Evolutionary conservation across 148 eudicot species (phyloP).

Genomic region (Dianthus caryophyllus): DNA sequence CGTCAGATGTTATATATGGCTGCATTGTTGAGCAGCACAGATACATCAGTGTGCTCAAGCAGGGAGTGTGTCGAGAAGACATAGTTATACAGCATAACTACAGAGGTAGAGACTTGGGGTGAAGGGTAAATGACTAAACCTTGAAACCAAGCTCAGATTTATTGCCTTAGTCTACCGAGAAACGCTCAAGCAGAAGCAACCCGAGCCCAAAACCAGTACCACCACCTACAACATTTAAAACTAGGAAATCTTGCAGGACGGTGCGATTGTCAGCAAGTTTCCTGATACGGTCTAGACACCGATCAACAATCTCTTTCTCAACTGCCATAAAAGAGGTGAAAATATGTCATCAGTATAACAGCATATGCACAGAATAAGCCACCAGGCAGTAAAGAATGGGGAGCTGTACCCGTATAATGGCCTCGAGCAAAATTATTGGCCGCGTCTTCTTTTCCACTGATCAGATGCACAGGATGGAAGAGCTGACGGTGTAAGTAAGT

Average conservation of each 20-base stretch:
- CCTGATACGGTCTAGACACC: constrained; percentile 50
- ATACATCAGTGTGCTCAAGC: constrained; percentile 40
- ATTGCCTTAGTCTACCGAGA: constrained; percentile 57
- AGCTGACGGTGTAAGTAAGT: constrained; percentile 56
- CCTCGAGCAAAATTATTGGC: constrained; percentile 64
- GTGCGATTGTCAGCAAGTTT: constrained; percentile 57
- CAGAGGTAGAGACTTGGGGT: constrained; percentile 64
- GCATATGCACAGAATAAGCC: background rate
- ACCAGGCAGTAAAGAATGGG: background rate
- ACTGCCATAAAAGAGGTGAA: constrained; percentile 31
- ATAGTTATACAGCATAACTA: constrained; percentile 41
- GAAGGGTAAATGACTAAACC: constrained; percentile 60
- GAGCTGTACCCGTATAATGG: constrained; percentile 43
- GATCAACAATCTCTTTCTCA: constrained; percentile 55
- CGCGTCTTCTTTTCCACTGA: constrained; percentile 56
- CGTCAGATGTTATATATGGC: constrained; percentile 47
- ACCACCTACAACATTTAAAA: constrained; percentile 60
- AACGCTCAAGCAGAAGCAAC: constrained; percentile 49
- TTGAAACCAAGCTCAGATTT: constrained; percentile 57
- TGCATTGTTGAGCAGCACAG: constrained; percentile 36
- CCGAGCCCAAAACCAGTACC: constrained; percentile 65
- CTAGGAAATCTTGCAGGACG: constrained; percentile 52
- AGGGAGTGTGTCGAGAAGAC: constrained; percentile 41
- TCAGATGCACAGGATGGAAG: constrained; percentile 58
- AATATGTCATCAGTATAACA: background rate